Base-by-base conservation (phyloP, 139 green algal genomes). In the Penium margaritaceum region DNA sequence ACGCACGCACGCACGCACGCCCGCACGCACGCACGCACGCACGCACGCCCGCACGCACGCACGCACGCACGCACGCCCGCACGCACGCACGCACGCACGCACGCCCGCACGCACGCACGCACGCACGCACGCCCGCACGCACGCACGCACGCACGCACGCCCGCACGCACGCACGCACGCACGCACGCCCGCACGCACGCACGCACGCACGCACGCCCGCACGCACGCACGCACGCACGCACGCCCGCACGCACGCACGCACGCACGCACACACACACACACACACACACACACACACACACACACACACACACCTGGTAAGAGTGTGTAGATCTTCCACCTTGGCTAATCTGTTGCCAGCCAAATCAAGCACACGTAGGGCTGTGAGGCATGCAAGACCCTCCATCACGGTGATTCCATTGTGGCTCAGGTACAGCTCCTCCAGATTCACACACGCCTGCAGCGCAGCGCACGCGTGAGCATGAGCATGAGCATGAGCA, bases 351-450 rank as follows among this genome's bases (percentile, higher is more conserved):
- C 75, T 70, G 81, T 97, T 96, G 84, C 82, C 88, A 30, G 87
- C 84, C 2, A 97, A 70, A 57, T 97, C 92, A 51, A 97, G 64
- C 3, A 97, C 81, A 33, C 81, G 76, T 29, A 92, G 79, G 43
- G 63, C 73, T 3, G 65, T 71, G 27, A 94, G 67, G 1, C 9
- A 70, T 35, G 87, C 85, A 14, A 96, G 74, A 3, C 74, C 83
- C 75, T 94, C 54, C 75, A 81, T 80, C 14, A 29, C n/a, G 36
- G 34, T 43, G 39, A 97, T 94, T 63, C 90, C 90, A 67, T 97
- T 97, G 77, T 97, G 90, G 70, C 76, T 88, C 6, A 97, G 77
- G 76, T 96, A 96, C 57, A 97, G 83, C 61, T 83, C 76, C 70
- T 83, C 43, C n/a, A 83, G 54, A 9, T 32, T 27, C 37, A 14